Evolutionary conservation across 2,329 filamentous ascomycete genomes (phyloP).

Genomic region (Neopestalotiopsis rosae): DNA sequence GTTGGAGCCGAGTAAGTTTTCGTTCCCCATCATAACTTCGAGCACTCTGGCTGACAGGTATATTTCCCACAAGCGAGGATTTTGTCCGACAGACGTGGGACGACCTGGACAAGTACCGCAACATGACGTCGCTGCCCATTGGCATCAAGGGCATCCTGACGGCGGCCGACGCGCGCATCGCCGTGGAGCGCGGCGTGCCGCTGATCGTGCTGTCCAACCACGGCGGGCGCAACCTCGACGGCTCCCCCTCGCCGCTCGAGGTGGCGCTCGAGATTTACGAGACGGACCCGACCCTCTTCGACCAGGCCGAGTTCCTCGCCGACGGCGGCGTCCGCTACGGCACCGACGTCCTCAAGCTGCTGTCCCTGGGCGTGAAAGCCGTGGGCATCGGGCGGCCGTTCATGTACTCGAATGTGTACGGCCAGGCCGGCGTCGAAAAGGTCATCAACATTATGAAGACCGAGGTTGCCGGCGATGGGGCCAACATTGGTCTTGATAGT

Average conservation of each 20-base stretch:
- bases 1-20: slow-evolving; percentile 18
- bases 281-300: slow-evolving; percentile 35
- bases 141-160: slow-evolving; percentile 40
- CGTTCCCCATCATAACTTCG: not conserved
- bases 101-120: slow-evolving; percentile 29
- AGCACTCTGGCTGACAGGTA: too few species aligned
- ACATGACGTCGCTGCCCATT: slow-evolving; percentile 32
- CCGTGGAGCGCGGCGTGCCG: slow-evolving; percentile 32
- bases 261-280: slow-evolving; percentile 35
- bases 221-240: slow-evolving; percentile 41
- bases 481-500: slow-evolving; percentile 34
- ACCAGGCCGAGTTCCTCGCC: slow-evolving; percentile 36
- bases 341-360: slow-evolving; percentile 38
- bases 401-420: slow-evolving; percentile 55
- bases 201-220: slow-evolving; percentile 42
- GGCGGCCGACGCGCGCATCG: slow-evolving; percentile 37
- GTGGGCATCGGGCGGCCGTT: slow-evolving; percentile 49
- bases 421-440: slow-evolving; percentile 47
- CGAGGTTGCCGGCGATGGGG: slow-evolving; percentile 42
- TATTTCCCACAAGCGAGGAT: not conserved
- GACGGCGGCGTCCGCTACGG: slow-evolving; percentile 42
- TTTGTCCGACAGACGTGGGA: slow-evolving; percentile 30
- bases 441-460: slow-evolving; percentile 49
- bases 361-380: slow-evolving; percentile 39
- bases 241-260: slow-evolving; percentile 34